Base-by-base conservation (phyloP, 176 grass and related monocot species). In the Bolboschoenus planiculmis region DNA sequence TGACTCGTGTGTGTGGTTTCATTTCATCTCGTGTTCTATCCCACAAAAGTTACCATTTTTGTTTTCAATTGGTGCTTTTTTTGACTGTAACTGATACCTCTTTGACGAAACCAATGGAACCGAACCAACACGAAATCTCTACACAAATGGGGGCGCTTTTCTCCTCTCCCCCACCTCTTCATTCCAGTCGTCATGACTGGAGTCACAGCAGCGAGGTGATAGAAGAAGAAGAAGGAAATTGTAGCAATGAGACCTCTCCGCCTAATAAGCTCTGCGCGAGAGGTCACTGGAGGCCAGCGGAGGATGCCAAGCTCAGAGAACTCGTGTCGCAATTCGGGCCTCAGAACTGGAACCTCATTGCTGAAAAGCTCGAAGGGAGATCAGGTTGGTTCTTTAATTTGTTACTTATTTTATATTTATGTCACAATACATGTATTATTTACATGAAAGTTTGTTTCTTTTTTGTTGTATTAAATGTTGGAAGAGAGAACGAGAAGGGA, bases 301-400 rank as follows among this genome's bases (percentile, higher is more conserved):
- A 96, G 90, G 93, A 96, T 81, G 88, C 90, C 16, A 89, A 74
- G 85, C 93, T 96, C 34, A 92, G 80, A 85, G 93, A 96, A 4
- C 90, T 96, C 20, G 93, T 96, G 20, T 54, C 83, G 7, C 93
- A 92, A 79, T 87, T 54, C 56, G 93, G 93, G 0, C 90, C 93
- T 33, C 93, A 96, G 81, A 96, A 92, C 88, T 96, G 90, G 93
- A 96, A 96, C 83, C 88, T 96, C 87, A 96, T 96, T 83, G 93
- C 93, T 72, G 90, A 96, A 78, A 96, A 90, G 78, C 90, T 96
- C 31, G 88, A 90, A 59, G 93, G 90, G 55, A 87, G 93, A 96
- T 96, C 93, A 91, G 90, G 93, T 96, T 86, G n/a, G 76, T 55
- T 53, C 15, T 53, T 48, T 5, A 24, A 20, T 46, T 84, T 75